These are phyloP conservation scores for Wickerhamomyces ciferrii DNA, from an alignment of 805 yeast genomes.

Conservation along the genomic window DNA sequence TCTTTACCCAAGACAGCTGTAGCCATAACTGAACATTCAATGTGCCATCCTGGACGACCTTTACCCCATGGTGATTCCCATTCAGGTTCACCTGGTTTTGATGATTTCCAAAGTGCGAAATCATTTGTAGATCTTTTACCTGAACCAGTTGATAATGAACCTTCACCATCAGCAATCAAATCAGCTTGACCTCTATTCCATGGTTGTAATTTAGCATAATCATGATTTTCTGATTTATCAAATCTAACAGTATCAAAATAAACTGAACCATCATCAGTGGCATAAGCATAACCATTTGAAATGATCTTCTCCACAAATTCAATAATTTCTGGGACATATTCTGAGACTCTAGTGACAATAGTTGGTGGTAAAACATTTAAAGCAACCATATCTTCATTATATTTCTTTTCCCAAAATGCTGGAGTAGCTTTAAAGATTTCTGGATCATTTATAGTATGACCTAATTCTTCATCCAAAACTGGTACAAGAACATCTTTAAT, in stretches of 20 bases:
- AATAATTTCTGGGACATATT: constrained; percentile 90
- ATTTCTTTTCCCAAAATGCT: constrained; percentile 84
- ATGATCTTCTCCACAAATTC: constrained; percentile 72
- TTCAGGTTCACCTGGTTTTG: constrained; percentile 95
- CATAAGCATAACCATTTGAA: constrained; percentile 76
- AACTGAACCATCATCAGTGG: constrained; percentile 86
- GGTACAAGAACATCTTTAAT: constrained; percentile 79
- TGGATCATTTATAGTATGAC: constrained; percentile 79
- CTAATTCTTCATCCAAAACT: constrained; percentile 62
- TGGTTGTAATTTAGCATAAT: constrained; percentile 94
- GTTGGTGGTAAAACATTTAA: constrained; percentile 83
- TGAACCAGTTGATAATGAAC: constrained; percentile 55
- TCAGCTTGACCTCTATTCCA: constrained; percentile 92
- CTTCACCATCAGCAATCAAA: constrained; percentile 92
- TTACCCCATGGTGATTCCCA: constrained; percentile 97
- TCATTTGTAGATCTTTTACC: constrained; percentile 76
- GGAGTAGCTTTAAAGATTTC: constrained; percentile 77
- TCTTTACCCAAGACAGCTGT: constrained; percentile 75
- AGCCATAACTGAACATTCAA: constrained; percentile 99
- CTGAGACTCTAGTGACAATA: constrained; percentile 90
- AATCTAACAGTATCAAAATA: constrained; percentile 87
- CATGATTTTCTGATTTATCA: constrained; percentile 67
- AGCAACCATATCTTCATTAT: constrained; percentile 77
- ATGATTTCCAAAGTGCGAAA: constrained; percentile 95
- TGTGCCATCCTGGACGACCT: constrained; percentile 99